Percentiles rank a stretch among this genome's conserved stretches.
Evolutionary conservation across 1,284 basidiomycete genomes (phyloP).

Genomic region (Cerrena zonata): DNA sequence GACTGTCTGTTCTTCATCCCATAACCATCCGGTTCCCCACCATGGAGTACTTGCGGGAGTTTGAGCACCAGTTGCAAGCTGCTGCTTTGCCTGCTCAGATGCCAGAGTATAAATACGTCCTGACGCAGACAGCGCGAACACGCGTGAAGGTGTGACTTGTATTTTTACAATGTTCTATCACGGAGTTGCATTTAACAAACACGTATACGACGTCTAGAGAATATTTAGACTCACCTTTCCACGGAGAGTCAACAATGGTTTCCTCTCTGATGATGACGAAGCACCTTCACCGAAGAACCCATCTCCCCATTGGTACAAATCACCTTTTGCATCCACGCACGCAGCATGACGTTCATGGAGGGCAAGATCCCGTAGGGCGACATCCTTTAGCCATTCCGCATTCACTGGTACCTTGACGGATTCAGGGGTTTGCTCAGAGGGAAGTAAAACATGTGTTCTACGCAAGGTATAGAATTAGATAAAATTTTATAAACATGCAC

Average conservation of each 20-base stretch:
- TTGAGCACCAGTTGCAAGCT: conserved; percentile 30
- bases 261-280: conserved; percentile 14
- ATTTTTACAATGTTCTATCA: conserved; percentile 64
- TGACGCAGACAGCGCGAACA: conserved; percentile 71
- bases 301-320: conserved; percentile 85
- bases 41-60: conserved; percentile 43
- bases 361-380: conserved; percentile 72
- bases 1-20: conserved; percentile 48
- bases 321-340: conserved; percentile 80
- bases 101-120: conserved; percentile 72
- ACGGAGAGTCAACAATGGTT: conserved; percentile 51
- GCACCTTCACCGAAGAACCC: conserved; percentile 44
- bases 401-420: conserved; percentile 44
- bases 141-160: conserved; percentile 49
- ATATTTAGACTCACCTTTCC: conserved; percentile 57
- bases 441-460: conserved; percentile 43
- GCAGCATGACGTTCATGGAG: conserved; percentile 73
- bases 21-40: conserved; percentile 52
- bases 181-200: not conserved
- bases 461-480: conserved; percentile 1
- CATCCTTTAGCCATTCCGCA: conserved; percentile 51
- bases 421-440: conserved; percentile 29
- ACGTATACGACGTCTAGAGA: not conserved
- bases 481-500: not conserved
- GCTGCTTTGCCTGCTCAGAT: conserved; percentile 43